phyloP scores from a whole-genome alignment of 2,329 filamentous ascomycete genomes.

The Epichloe brachyelytri region DNA sequence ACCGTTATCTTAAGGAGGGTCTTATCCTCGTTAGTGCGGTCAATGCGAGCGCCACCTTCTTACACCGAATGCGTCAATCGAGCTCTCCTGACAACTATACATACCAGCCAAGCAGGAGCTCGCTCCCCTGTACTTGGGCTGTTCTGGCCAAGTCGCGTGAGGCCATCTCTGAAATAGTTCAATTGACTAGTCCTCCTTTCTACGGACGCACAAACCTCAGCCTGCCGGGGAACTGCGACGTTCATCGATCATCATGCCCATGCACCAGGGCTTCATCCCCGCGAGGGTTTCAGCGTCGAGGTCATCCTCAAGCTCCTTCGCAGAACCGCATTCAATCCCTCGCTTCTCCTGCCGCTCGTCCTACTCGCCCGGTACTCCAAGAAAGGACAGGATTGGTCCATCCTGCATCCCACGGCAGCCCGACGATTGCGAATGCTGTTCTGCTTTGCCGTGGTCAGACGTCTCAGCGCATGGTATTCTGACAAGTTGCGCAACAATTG shows the following conservation, averaged over 20 bases:
- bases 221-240: no score
- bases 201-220: no score
- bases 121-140: no score
- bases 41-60: no score
- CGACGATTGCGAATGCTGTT: slow-evolving; percentile 30
- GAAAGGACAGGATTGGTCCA: slow-evolving; percentile 40
- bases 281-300: slow-evolving; percentile 48
- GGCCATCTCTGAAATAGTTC: no score
- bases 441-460: slow-evolving; percentile 16
- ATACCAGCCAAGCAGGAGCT: no score
- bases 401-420: slow-evolving; percentile 37
- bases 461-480: slow-evolving; percentile 19
- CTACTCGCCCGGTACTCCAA: slow-evolving; percentile 52
- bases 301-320: slow-evolving; percentile 44
- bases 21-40: no score
- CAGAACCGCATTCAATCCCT: slow-evolving; percentile 50
- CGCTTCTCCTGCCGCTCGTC: slow-evolving; percentile 49
- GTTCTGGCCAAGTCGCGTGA: no score
- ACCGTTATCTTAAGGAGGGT: no score
- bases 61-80: no score
- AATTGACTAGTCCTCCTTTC: no score
- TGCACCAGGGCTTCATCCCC: slow-evolving; percentile 41
- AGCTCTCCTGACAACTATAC: no score
- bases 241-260: slow-evolving; percentile 14
- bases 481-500: slow-evolving; percentile 23